These are phyloP conservation scores for Mimosa bimucronata DNA, from an alignment of 306 rosid genomes.

Conservation along the genomic window DNA sequence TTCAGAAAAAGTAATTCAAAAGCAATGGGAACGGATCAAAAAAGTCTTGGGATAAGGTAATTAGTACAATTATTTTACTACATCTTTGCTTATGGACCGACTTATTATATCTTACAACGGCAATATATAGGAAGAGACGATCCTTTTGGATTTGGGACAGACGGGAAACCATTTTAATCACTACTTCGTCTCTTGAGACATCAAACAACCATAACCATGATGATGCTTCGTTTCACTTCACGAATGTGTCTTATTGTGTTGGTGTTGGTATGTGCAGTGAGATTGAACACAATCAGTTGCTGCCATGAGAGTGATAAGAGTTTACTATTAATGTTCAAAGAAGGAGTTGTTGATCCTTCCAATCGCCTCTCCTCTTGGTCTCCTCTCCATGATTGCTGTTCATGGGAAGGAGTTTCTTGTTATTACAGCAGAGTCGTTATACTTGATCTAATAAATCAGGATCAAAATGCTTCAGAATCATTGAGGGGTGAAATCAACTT, in stretches of 20 bases:
- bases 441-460: neutral
- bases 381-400: neutral
- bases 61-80: too few species aligned
- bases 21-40: neutral
- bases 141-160: too few species aligned
- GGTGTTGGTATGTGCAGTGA: neutral
- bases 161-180: too few species aligned
- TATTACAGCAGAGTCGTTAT: neutral
- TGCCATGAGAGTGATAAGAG: neutral
- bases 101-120: too few species aligned
- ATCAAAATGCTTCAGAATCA: neutral
- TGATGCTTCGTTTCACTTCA: neutral
- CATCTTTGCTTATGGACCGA: too few species aligned
- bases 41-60: too few species aligned
- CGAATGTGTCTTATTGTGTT: neutral
- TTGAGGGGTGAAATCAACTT: neutral
- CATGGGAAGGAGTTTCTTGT: neutral
- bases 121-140: too few species aligned
- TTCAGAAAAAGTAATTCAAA: too few species aligned
- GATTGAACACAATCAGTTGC: neutral
- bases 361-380: neutral
- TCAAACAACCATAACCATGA: too few species aligned
- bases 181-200: too few species aligned
- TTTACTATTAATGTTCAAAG: neutral
- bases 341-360: neutral